Evolutionary conservation across 139 green algal species (phyloP), one percentile per base, ranked within the genome.

Genomic region (Micromonas commoda): DNA sequence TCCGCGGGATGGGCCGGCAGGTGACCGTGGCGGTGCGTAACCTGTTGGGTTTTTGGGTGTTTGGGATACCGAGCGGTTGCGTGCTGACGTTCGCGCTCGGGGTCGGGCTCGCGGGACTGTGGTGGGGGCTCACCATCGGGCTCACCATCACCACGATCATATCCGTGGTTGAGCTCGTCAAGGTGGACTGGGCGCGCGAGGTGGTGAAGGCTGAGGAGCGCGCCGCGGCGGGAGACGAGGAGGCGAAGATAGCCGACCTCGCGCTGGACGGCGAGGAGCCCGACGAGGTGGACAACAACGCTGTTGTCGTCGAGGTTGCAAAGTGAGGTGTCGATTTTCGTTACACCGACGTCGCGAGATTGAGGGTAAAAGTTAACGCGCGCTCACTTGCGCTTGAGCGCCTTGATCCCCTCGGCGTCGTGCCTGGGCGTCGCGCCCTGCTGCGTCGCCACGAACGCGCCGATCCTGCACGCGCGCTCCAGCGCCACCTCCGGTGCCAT

Each of bases 381-480:
- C n/a, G n/a, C 16, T 57, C 45, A 57, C 45, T 57, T 57, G 45
- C 45, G 9, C 45, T 57, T 57, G 45, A 68, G 60, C 60, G 60
- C 60, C 19, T 29, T 23, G 60, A 68, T 68, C 24, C 24, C 60
- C 19, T 16, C 19, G 13, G 9, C 5, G 60, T 68, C 60, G 60
- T 68, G 60, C 13, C 24, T 16, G 5, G 60, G 60, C 24, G 60
- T 68, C 60, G 60, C 60, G 60, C 60, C 60, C 24, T 32, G 60
- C 60, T 68, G 60, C 60, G 60, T 68, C 24, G 60, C 60, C 6
- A 68, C 60, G 24, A 29, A 68, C 60, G 60, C 60, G 60, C 60
- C 60, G 60, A 68, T 6, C 13, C 24, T 5, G 19, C n/a, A 35
- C 60, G 60, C 60, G 5, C n/a, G 24, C 60, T 29, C 60, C 24